Evolutionary conservation across 2,329 filamentous ascomycete species (phyloP).

Genomic region (Fusarium verrucosum): DNA sequence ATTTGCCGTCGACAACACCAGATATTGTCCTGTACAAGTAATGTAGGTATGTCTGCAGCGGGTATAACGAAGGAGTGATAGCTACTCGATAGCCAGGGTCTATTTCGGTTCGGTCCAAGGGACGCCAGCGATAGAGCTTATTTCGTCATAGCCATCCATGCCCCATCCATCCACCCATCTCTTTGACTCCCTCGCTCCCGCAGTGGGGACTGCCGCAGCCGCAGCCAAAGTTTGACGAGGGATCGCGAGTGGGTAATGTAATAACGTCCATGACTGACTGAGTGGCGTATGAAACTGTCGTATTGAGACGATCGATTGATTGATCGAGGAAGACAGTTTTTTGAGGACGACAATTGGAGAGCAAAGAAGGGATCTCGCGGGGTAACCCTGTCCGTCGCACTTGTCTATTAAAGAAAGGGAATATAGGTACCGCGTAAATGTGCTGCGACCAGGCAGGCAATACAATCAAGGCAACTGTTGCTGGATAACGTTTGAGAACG

Average conservation of each 20-base stretch:
- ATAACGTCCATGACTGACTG: not conserved
- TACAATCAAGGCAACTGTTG: too few species aligned
- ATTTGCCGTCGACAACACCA: not conserved
- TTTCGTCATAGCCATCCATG: slow-evolving; percentile 37
- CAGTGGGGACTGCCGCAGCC: slow-evolving; percentile 23
- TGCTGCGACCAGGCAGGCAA: too few species aligned
- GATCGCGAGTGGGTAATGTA: not conserved
- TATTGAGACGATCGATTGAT: not conserved
- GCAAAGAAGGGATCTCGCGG: slow-evolving; percentile 25
- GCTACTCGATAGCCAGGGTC: slow-evolving; percentile 16
- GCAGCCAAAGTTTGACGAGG: not conserved
- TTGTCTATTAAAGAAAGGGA: not conserved
- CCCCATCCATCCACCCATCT: slow-evolving; percentile 18
- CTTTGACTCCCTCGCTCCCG: slow-evolving; percentile 35
- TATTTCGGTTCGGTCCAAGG: slow-evolving; percentile 45
- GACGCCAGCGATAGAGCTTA: slow-evolving; percentile 33
- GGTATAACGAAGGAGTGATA: slow-evolving; percentile 9
- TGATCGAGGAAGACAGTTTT: not conserved
- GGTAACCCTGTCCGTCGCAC: slow-evolving; percentile 29
- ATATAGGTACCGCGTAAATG: too few species aligned
- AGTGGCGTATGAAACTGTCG: not conserved
- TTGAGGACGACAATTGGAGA: slow-evolving; percentile 6
- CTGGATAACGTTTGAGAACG: too few species aligned
- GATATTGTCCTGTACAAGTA: not conserved
- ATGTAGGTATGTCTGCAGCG: not conserved